Evolutionary conservation across 768 basidiomycete species (phyloP).

Genomic region (Ramaria rubella): DNA sequence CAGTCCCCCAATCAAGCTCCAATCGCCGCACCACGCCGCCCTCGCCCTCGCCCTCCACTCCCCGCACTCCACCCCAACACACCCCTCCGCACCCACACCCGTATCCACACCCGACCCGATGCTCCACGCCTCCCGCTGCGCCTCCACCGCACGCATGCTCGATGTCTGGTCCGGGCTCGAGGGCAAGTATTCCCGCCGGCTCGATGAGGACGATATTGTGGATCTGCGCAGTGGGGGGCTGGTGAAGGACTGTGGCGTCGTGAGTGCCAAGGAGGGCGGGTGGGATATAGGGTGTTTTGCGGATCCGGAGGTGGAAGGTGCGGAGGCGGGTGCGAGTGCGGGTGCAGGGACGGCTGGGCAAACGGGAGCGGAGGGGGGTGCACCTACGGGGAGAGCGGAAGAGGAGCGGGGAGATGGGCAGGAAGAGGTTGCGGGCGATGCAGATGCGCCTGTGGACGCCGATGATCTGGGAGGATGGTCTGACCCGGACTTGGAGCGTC

Average conservation of each 20-base stretch:
- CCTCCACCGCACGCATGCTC: conserved; percentile 48
- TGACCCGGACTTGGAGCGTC: conserved; percentile 15
- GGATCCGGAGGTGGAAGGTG: conserved; percentile 27
- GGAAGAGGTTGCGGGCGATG: conserved; percentile 11
- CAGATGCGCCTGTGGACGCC: neutral
- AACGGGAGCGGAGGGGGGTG: neutral
- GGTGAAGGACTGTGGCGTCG: conserved; percentile 64
- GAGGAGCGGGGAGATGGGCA: too few species aligned
- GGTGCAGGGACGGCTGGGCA: too few species aligned
- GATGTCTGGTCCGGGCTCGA: conserved; percentile 64
- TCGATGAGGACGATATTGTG: conserved; percentile 78
- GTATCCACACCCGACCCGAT: conserved; percentile 16
- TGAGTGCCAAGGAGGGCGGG: conserved; percentile 36
- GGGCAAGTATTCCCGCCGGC: conserved; percentile 54
- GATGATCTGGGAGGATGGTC: conserved; percentile 25
- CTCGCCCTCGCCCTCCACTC: too few species aligned
- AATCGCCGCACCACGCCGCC: too few species aligned
- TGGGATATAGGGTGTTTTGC: conserved; percentile 50
- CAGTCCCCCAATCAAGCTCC: too few species aligned
- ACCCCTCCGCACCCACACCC: too few species aligned
- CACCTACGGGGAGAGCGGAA: too few species aligned
- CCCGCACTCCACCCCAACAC: too few species aligned
- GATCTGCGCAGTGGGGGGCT: conserved; percentile 57
- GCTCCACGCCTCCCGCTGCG: conserved; percentile 49
- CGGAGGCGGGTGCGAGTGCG: too few species aligned